Percentiles rank a stretch among this genome's conserved stretches.
Conservation (phyloP, 2,329 filamentous ascomycete species). For the Colletotrichum costaricense region DNA sequence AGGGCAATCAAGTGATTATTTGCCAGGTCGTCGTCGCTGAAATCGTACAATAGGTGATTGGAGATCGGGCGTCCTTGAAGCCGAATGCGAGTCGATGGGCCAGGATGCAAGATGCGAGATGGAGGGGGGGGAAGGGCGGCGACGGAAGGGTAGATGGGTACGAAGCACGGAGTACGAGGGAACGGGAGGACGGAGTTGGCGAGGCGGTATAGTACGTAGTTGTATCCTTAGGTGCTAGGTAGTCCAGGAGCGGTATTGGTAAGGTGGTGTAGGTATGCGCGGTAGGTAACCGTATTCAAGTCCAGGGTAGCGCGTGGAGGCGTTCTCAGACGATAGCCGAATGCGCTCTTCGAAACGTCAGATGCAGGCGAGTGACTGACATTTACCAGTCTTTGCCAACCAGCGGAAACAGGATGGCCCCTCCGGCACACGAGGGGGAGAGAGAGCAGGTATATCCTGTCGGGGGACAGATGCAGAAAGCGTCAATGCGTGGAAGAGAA, state of each 20-base stretch:
- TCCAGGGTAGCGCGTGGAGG: conserved; percentile 29
- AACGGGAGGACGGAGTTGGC: conserved; percentile 9
- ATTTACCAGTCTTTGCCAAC: conserved; percentile 7
- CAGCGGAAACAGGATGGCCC: conserved; percentile 28
- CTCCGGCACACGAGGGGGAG: conserved; percentile 6
- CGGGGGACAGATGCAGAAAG: not conserved
- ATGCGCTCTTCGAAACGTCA: conserved; percentile 36
- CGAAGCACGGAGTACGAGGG: conserved; percentile 1
- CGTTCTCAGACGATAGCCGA: conserved; percentile 34
- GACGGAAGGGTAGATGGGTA: not conserved
- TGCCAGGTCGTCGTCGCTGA: conserved; percentile 10
- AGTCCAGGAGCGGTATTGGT: conserved; percentile 6
- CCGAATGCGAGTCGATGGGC: not conserved
- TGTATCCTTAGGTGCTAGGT: not conserved
- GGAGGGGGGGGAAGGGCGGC: conserved; percentile 8
- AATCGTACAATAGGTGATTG: conserved; percentile 9
- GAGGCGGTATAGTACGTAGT: conserved; percentile 1
- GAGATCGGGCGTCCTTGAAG: conserved; percentile 3
- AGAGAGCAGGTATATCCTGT: conserved; percentile 28
- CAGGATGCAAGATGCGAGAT: conserved; percentile 3
- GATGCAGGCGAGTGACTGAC: conserved; percentile 28
- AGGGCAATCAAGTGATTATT: conserved; percentile 12
- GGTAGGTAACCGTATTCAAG: conserved; percentile 1
- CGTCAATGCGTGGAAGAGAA: conserved; percentile 37
- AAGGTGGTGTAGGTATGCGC: not conserved